These are phyloP conservation scores for Penicillium lividum DNA, from an alignment of 495 filamentous ascomycete genomes.

Conservation along the genomic window DNA sequence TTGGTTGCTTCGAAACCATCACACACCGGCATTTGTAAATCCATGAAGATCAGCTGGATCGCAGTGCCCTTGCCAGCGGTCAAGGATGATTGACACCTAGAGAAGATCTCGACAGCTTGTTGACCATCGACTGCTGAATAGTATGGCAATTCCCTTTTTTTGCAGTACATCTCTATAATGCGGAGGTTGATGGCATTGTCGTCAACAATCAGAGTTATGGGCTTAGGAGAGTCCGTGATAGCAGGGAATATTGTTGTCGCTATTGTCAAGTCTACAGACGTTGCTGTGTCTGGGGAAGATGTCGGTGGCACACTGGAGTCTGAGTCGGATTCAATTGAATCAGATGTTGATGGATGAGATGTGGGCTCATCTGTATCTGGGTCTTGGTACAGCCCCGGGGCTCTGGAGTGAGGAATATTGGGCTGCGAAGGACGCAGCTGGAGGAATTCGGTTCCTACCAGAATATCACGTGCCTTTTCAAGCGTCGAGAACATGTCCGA, in stretches of 20 bases:
- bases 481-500: not conserved
- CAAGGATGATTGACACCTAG: not conserved
- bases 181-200: slow-evolving; percentile 22
- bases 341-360: not conserved
- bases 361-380: not conserved
- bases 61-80: not conserved
- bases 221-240: not conserved
- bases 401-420: not conserved
- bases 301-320: not conserved
- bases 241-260: not conserved
- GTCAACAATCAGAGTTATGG: slow-evolving; percentile 16
- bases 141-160: slow-evolving; percentile 13
- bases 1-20: slow-evolving; percentile 83
- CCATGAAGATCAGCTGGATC: slow-evolving; percentile 85
- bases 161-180: slow-evolving; percentile 20
- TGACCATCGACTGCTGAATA: slow-evolving; percentile 12
- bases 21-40: slow-evolving; percentile 91
- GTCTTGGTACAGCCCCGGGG: not conserved
- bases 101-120: slow-evolving; percentile 16
- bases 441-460: not conserved
- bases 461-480: not conserved
- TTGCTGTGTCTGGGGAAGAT: not conserved
- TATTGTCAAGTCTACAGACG: not conserved
- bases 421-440: not conserved
- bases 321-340: not conserved